Conservation (phyloP, 2,329 filamentous ascomycete genomes). For the Westerdykella aurantiaca region DNA sequence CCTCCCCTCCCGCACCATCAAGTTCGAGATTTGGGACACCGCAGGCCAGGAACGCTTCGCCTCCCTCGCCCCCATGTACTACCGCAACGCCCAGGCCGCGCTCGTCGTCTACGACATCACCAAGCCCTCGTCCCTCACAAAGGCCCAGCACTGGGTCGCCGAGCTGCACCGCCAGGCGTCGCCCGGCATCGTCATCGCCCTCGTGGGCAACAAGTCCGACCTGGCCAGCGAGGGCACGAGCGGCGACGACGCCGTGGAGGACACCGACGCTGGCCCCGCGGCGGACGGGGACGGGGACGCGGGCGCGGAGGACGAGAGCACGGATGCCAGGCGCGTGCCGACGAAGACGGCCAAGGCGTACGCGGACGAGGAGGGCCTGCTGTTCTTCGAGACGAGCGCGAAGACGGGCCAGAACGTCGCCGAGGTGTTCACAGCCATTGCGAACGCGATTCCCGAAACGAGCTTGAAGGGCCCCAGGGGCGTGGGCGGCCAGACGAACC, state of each 20-base stretch:
- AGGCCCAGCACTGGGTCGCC: slow-evolving; percentile 98
- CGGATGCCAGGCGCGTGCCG: slow-evolving; percentile 78
- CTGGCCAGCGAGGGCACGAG: slow-evolving; percentile 52
- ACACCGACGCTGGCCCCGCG: slow-evolving; percentile 44
- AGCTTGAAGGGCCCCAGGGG: slow-evolving; percentile 84
- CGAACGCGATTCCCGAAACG: slow-evolving; percentile 95
- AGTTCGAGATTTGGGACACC: slow-evolving; percentile 79
- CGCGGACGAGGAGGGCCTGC: slow-evolving; percentile 84
- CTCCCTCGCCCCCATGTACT: slow-evolving; percentile 98
- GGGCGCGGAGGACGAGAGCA: slow-evolving; percentile 54
- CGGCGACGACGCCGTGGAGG: slow-evolving; percentile 45
- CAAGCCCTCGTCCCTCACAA: slow-evolving; percentile 88
- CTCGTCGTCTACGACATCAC: slow-evolving; percentile 98
- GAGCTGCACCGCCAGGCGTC: slow-evolving; percentile 94
- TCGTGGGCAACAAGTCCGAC: slow-evolving; percentile 96
- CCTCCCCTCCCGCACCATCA: slow-evolving; percentile 75
- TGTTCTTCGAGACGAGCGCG: slow-evolving; percentile 97
- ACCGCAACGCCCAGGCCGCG: slow-evolving; percentile 95
- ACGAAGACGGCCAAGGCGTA: slow-evolving; percentile 90
- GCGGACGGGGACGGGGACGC: slow-evolving; percentile 47
- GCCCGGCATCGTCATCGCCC: slow-evolving; percentile 91
- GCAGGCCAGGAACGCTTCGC: slow-evolving; percentile 98
- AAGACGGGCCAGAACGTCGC: slow-evolving; percentile 93
- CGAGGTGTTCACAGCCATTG: slow-evolving; percentile 96
- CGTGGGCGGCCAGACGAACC: slow-evolving; percentile 52